A percentile compares a stretch with the other conserved stretches of the same genome.
These are phyloP conservation scores for Fusarium coicis DNA, from an alignment of 2,329 filamentous ascomycete genomes.

Conservation along the genomic window DNA sequence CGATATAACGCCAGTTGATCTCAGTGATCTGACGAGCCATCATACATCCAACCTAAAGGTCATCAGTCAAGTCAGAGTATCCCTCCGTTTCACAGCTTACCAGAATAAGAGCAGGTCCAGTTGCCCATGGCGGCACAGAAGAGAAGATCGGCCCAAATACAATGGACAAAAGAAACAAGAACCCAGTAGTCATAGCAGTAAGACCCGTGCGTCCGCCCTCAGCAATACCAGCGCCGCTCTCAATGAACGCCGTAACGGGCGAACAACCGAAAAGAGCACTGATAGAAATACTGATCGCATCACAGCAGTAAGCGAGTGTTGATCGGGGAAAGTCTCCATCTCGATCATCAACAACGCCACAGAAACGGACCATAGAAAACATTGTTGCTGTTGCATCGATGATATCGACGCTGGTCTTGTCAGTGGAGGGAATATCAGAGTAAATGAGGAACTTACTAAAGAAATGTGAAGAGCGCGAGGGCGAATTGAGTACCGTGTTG, in stretches of 20 bases:
- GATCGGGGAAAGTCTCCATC: conserved; percentile 83
- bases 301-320: conserved; percentile 76
- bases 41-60: conserved; percentile 71
- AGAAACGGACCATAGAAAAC: conserved; percentile 79
- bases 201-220: conserved; percentile 76
- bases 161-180: conserved; percentile 74
- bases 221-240: conserved; percentile 76
- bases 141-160: conserved; percentile 79
- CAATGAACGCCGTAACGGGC: conserved; percentile 76
- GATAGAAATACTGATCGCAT: conserved; percentile 73
- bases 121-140: conserved; percentile 78
- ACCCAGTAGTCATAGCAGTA: conserved; percentile 71
- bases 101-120: conserved; percentile 80
- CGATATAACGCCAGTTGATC: conserved; percentile 85
- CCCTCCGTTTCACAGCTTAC: background rate
- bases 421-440: fast-evolving
- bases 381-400: conserved; percentile 77
- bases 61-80: background rate
- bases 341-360: conserved; percentile 66
- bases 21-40: conserved; percentile 80
- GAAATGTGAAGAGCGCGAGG: conserved; percentile 77
- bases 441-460: conserved; percentile 56
- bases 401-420: conserved; percentile 67
- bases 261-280: conserved; percentile 73
- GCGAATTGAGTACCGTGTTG: conserved; percentile 76